Evolutionary conservation across 2,329 filamentous ascomycete species (phyloP), one percentile per base, ranked within the genome.

Genomic region (Arthrinium phaeospermum): DNA sequence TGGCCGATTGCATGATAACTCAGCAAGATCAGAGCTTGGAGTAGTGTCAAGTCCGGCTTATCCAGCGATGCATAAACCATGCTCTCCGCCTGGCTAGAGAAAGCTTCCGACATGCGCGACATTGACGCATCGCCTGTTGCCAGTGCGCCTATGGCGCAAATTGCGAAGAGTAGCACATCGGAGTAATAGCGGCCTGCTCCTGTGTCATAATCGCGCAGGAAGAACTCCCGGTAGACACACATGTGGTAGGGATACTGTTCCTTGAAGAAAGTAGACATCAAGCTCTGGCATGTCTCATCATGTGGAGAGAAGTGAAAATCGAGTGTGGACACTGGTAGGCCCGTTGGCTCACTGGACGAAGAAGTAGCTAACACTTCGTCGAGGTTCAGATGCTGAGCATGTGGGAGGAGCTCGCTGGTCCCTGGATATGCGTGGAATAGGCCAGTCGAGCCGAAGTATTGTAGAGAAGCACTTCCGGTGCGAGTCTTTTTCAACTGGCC

Each of bases 141-240:
- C n/a, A 86, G 79, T 19, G 86, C 85, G 0, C 84, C 85, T n/a
- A 86, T 79, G 4, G 86, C 81, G 75, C 86, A 87, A 22, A 88
- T 85, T 19, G 85, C 80, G 74, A 84, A 88, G 10, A 88, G 79
- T 7, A 88, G 80, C 16, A 85, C 77, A 70, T 87, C 85, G 0
- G 86, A 87, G 74, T 87, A 88, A 74, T 87, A 86, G 41, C 81
- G 83, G 0, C 86, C 86, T 1, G 77, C 80, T 0, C 84, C 85
- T 2, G 82, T 79, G 73, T 86, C 84, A 70, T 87, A 88, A 74
- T 87, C 86, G 44, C 86, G 78, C 13, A 88, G 76, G 72, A 88
- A 88, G 73, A 84, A 87, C 74, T 87, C 86, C 44, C 86, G 81
- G 72, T 88, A 87, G 1, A 88, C 79, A 71, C 84, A 83, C 85